Percentiles rank a stretch among this genome's conserved stretches.
Evolutionary conservation across 768 basidiomycete species (phyloP).

Genomic region (Leccinum broughii): DNA sequence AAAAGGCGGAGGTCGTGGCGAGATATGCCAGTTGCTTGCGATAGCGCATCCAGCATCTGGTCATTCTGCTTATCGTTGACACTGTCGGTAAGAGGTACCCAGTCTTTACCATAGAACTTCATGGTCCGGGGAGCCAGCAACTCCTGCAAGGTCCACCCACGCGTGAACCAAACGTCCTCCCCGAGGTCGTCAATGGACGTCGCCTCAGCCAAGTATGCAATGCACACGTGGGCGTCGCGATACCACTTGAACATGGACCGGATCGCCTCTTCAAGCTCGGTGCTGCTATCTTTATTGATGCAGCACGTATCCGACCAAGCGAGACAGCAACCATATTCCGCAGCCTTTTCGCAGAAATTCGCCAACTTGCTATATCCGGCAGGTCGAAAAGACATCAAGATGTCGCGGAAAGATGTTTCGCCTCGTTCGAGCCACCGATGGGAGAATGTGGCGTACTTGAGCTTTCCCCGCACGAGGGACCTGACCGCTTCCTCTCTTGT

Average conservation of each 20-base stretch:
- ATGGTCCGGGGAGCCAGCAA: constrained; percentile 30
- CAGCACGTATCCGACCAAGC: constrained; percentile 40
- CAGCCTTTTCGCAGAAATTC: constrained; percentile 29
- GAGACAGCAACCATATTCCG: constrained; percentile 27
- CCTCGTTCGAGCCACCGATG: constrained; percentile 33
- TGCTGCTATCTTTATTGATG: constrained; percentile 36
- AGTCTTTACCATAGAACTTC: constrained; percentile 33
- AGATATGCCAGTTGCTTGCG: constrained; percentile 29
- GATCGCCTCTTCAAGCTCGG: constrained; percentile 36
- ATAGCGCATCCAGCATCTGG: constrained; percentile 24
- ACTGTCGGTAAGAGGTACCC: constrained; percentile 26
- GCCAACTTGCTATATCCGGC: constrained; percentile 29
- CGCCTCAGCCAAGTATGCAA: constrained; percentile 33
- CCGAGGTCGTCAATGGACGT: constrained; percentile 30
- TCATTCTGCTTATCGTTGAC: constrained; percentile 30
- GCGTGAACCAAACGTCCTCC: constrained; percentile 33
- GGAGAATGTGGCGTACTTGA: constrained; percentile 32
- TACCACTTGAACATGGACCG: constrained; percentile 38
- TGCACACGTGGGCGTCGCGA: constrained; percentile 30
- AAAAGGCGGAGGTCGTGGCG: constrained; percentile 25
- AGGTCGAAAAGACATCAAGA: constrained; percentile 30
- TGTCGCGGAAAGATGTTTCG: constrained; percentile 31
- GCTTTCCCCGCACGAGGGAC: constrained; percentile 22
- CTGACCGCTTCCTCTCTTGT: constrained; percentile 30
- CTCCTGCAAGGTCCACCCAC: constrained; percentile 35